Conservation (phyloP, 2,329 filamentous ascomycete species). For the Penicillium sp. region DNA sequence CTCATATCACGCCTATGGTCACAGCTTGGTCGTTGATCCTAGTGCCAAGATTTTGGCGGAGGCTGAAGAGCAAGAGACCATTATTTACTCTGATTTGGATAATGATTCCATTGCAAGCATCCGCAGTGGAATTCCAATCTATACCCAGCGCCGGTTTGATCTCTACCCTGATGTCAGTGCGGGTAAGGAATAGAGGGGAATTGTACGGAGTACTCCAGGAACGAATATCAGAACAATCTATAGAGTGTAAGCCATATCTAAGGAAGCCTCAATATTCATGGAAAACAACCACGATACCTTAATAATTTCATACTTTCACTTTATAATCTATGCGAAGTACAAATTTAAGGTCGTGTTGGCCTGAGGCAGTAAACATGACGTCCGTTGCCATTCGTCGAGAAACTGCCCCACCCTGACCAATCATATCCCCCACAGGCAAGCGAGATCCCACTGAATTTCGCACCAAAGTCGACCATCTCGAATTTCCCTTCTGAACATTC, state of each 20-base stretch:
- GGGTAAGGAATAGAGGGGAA: slow-evolving; percentile 19
- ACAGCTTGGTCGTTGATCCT: slow-evolving; percentile 85
- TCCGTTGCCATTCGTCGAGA: not conserved
- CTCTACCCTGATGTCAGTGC: slow-evolving; percentile 88
- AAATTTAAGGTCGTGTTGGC: not conserved
- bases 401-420: slow-evolving; percentile 22
- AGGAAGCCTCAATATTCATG: not conserved
- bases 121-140: slow-evolving; percentile 80
- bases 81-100: slow-evolving; percentile 72
- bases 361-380: not conserved
- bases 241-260: not conserved
- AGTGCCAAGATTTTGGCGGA: slow-evolving; percentile 80
- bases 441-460: slow-evolving; percentile 42
- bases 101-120: slow-evolving; percentile 70
- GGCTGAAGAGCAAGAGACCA: slow-evolving; percentile 75
- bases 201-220: not conserved
- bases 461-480: slow-evolving; percentile 30
- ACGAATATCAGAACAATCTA: not conserved
- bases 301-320: not conserved
- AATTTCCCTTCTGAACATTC: slow-evolving; percentile 32
- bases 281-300: not conserved
- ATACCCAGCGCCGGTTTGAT: slow-evolving; percentile 85
- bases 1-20: slow-evolving; percentile 86
- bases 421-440: slow-evolving; percentile 32
- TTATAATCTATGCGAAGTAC: not conserved